A percentile compares a stretch with the other conserved stretches of the same genome.
Conservation (phyloP, 192 early-diverging fungal species). For the Backusella australiensis region DNA sequence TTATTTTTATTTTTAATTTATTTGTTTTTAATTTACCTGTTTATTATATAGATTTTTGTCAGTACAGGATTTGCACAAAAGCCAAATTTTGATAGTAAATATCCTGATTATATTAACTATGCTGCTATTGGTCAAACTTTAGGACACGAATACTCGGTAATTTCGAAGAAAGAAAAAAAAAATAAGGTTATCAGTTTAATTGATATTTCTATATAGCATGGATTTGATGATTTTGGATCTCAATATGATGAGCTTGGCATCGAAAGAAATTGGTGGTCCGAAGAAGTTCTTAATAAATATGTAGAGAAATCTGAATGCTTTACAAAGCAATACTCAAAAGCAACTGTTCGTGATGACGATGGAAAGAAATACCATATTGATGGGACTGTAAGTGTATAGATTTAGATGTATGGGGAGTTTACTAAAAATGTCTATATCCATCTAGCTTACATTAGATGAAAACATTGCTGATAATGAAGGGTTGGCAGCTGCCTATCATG, state of each 20-base stretch:
- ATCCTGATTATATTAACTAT: slow-evolving; percentile 65
- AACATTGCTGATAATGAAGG: slow-evolving; percentile 76
- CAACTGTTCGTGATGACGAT: slow-evolving; percentile 41
- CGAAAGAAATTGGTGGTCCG: slow-evolving; percentile 18
- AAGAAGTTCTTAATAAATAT: not conserved
- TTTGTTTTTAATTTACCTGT: not conserved
- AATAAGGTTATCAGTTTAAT: not conserved
- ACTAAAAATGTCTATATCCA: not conserved
- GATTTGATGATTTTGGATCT: slow-evolving; percentile 8
- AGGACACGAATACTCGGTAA: slow-evolving; percentile 66
- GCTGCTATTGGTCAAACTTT: slow-evolving; percentile 66
- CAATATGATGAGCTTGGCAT: slow-evolving; percentile 13
- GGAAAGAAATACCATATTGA: slow-evolving; percentile 43
- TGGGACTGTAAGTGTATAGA: slow-evolving; percentile 38
- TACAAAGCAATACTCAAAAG: slow-evolving; percentile 60
- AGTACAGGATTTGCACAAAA: slow-evolving; percentile 13
- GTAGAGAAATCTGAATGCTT: slow-evolving; percentile 52
- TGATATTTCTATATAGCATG: slow-evolving; percentile 3
- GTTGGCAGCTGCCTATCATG: slow-evolving; percentile 42
- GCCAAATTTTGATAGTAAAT: slow-evolving; percentile 47
- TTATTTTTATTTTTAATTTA: not conserved
- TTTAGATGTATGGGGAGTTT: not conserved
- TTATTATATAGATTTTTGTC: slow-evolving; percentile 7
- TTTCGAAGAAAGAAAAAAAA: not conserved
- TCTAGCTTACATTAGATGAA: slow-evolving; percentile 51